Conservation (phyloP, 2,329 filamentous ascomycete species). For the Phoma herbarum region DNA sequence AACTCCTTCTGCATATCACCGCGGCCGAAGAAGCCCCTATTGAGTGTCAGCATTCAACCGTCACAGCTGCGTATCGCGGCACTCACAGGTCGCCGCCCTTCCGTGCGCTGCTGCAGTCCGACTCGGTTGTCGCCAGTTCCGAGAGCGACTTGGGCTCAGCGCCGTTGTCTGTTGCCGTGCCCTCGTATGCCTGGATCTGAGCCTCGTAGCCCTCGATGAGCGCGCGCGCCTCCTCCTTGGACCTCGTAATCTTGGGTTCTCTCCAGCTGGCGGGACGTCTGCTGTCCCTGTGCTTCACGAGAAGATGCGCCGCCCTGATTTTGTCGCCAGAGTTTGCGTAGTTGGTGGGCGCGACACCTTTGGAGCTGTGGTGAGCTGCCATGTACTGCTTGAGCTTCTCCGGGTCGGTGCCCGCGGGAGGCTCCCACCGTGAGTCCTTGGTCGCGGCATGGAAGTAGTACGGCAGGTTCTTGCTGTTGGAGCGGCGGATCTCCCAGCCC, state of each 20-base stretch:
- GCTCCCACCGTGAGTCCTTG: slow-evolving; percentile 94
- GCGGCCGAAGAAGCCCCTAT: slow-evolving; percentile 85
- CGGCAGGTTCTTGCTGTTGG: slow-evolving; percentile 96
- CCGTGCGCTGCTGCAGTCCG: slow-evolving; percentile 92
- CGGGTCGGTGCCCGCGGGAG: slow-evolving; percentile 84
- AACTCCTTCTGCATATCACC: slow-evolving; percentile 99
- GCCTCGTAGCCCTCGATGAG: slow-evolving; percentile 80
- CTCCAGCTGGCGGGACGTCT: slow-evolving; percentile 92
- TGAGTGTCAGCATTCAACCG: slow-evolving; percentile 11
- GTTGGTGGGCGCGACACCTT: slow-evolving; percentile 54
- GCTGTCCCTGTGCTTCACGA: slow-evolving; percentile 92
- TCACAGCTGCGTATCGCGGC: not conserved
- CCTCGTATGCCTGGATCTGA: slow-evolving; percentile 73
- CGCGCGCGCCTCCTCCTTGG: slow-evolving; percentile 83
- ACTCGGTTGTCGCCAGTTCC: slow-evolving; percentile 86
- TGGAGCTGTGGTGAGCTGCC: slow-evolving; percentile 81
- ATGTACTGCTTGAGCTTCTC: slow-evolving; percentile 95
- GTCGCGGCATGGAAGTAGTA: slow-evolving; percentile 96
- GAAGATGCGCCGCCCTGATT: slow-evolving; percentile 90
- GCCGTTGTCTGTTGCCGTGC: slow-evolving; percentile 50
- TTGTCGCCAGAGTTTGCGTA: slow-evolving; percentile 67
- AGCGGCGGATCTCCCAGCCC: slow-evolving; percentile 95
- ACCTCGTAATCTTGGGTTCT: slow-evolving; percentile 85
- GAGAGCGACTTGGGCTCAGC: slow-evolving; percentile 64
- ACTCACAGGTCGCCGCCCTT: slow-evolving; percentile 88